Base-by-base conservation (phyloP, 768 basidiomycete genomes). In the Calocybe cyanea region DNA sequence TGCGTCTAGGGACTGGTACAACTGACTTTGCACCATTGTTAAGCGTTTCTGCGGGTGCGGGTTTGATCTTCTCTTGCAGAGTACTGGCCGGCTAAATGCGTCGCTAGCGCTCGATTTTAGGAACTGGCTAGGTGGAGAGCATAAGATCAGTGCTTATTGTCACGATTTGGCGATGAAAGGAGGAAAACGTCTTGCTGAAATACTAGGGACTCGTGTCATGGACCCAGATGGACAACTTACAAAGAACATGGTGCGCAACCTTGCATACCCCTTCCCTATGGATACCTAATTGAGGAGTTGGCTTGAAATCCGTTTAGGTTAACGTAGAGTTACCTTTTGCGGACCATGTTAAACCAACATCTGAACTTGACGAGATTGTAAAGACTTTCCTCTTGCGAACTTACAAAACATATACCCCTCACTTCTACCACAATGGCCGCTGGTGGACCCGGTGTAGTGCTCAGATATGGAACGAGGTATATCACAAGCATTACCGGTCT, bases 81-180 rank as follows among this genome's bases (percentile, higher is more conserved):
- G 15, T 23, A 24, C 11, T 20, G 45, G 24, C 47, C 11, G 50
- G n/a, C 14, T 8, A 37, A 25, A 42, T 17, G 7, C 14, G 41
- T 23, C 17, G 5, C 20, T 41, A 82, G 92, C 91, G 0, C 61
- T 93, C 7, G 77, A 85, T 33, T 93, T 92, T 66, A 79, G 92
- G 31, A 63, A 78, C 45, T 81, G 79, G 73, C 67, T 93, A 10
- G 91, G 92, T 0, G 92, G 92, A 2, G 92, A 95, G 63, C 66
- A 76, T 23, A 77, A 75, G 52, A 92, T 93, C 47, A 81, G 81
- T 50, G 69, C 67, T 1, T 92, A 93, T 61, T 88, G 82, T 52
- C 85, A 83, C 58, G 56, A 71, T 8, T 73, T 92, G 7, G 91
- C 89, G 2, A 48, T 84, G 4, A 63, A 73, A 35, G 92, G 91